Conservation (phyloP, 345 rosid species). For the Heritiera fomes region DNA sequence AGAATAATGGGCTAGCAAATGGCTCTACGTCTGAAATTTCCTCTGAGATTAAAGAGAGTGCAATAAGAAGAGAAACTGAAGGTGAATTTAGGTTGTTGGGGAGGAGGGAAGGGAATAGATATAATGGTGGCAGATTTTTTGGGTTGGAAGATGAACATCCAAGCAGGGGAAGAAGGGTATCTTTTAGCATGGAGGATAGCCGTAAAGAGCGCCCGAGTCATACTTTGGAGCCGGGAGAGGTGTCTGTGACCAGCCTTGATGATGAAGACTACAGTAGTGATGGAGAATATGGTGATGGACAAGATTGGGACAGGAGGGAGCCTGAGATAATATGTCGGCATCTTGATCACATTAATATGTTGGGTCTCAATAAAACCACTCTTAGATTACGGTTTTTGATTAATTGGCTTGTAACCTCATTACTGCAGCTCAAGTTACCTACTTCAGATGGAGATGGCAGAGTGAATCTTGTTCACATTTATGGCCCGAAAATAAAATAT, state of each 20-base stretch:
- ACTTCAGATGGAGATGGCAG: slow-evolving; percentile 54
- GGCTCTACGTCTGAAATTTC: slow-evolving; percentile 55
- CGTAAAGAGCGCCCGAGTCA: slow-evolving; percentile 44
- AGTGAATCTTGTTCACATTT: slow-evolving; percentile 79
- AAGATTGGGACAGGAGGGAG: slow-evolving; percentile 79
- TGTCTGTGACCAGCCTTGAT: slow-evolving; percentile 58
- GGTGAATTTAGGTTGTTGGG: slow-evolving; percentile 96
- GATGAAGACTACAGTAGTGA: slow-evolving; percentile 77
- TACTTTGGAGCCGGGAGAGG: slow-evolving; percentile 61
- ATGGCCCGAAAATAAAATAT: slow-evolving; percentile 95
- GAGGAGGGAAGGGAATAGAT: slow-evolving; percentile 74
- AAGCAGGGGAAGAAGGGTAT: slow-evolving; percentile 84
- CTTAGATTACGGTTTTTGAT: slow-evolving; percentile 75
- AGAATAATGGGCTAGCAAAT: slow-evolving; percentile 38
- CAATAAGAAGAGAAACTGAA: slow-evolving; percentile 98
- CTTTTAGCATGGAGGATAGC: slow-evolving; percentile 81
- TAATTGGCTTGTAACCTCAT: slow-evolving; percentile 96
- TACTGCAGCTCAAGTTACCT: slow-evolving; percentile 79
- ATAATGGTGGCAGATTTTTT: slow-evolving; percentile 66
- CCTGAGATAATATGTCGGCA: slow-evolving; percentile 82
- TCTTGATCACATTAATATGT: slow-evolving; percentile 86
- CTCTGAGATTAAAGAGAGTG: slow-evolving; percentile 77
- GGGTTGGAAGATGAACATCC: slow-evolving; percentile 82
- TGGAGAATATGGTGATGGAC: slow-evolving; percentile 72
- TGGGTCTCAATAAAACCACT: slow-evolving; percentile 96